Evolutionary conservation across 2,329 filamentous ascomycete species (phyloP), one percentile per base, ranked within the genome.

Genomic region (Xylaria arbuscula): DNA sequence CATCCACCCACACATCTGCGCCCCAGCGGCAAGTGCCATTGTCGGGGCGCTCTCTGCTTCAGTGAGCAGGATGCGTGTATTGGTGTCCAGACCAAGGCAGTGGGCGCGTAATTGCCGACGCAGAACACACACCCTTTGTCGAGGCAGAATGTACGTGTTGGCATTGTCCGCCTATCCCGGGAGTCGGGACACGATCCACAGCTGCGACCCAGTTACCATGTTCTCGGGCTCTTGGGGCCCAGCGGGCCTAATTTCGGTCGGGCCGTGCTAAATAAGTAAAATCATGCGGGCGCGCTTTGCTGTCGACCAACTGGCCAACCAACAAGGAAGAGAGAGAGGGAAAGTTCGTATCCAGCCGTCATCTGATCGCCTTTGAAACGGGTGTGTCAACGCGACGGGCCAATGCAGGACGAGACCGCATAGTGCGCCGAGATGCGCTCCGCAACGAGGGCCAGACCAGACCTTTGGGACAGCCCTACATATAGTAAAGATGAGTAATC

Each of bases 141-240:
- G 15, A 42, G 15, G 17, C 8, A 17, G n/a, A n/a, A n/a, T n/a
- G 15, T 45, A 45, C 17, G 40, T 32, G 19, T 7, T 53, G 8
- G 19, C 28, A 28, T 55, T 58, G 38, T 64, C 48, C 48, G 19
- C 62, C 24, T 48, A 48, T 66, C 58, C 66, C 66, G 58, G 34
- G 57, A 62, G 32, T 48, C 45, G 62, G 57, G 36, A 54, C 32
- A 38, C 57, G 62, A 42, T 68, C 66, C 62, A 66, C 62, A 66
- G 17, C 24, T 47, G 19, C 42, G 66, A 66, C 57, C 58, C 67
- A 54, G 47, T 51, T 66, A 69, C 67, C 67, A 47, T 55, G 7
- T 56, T 63, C 48, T 56, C 63, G 67, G 67, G 62, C 38, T 58
- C 55, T 47, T 45, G 15, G 40, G 15, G 51, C 8, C 54, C 56